Conservation (phyloP, 2,329 filamentous ascomycete genomes). For the Diaporthe vaccinii region DNA sequence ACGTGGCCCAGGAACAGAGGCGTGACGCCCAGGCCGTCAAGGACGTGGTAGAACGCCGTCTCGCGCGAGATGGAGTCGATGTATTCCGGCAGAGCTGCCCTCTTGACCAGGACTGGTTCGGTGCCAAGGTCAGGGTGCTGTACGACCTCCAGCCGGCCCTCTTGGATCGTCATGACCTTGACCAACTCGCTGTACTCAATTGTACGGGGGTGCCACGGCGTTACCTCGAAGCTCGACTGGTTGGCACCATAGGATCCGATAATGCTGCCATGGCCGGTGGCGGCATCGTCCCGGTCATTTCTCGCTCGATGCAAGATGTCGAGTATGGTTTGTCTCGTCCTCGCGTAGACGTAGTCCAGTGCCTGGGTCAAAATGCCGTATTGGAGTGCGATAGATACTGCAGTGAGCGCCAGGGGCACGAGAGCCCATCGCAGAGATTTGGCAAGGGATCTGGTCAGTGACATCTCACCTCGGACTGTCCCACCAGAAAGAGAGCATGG, state of each 20-base stretch:
- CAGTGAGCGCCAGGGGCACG: neutral
- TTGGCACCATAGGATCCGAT: neutral
- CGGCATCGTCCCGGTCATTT: neutral
- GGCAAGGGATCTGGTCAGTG: neutral
- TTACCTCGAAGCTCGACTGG: neutral
- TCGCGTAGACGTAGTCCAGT: too few relatives aligned
- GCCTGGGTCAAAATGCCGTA: accelerated
- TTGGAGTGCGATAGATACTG: neutral
- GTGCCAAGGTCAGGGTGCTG: conserved; percentile 34
- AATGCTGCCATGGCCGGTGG: too few relatives aligned
- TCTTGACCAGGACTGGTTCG: conserved; percentile 36
- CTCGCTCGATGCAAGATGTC: neutral
- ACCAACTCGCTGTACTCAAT: conserved; percentile 31
- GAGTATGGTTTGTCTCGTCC: too few relatives aligned
- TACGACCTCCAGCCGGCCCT: conserved; percentile 38
- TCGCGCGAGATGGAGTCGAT: conserved; percentile 33
- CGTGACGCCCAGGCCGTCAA: conserved; percentile 26
- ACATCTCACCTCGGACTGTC: neutral
- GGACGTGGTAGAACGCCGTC: conserved; percentile 34
- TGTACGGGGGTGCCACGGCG: conserved; percentile 31
- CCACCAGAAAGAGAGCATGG: neutral
- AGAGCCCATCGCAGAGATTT: neutral
- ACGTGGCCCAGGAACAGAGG: conserved; percentile 41
- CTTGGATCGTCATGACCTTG: conserved; percentile 32
- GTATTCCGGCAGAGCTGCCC: conserved; percentile 5